Base-by-base conservation (phyloP, 768 basidiomycete genomes). In the Lenzites betulinus region DNA sequence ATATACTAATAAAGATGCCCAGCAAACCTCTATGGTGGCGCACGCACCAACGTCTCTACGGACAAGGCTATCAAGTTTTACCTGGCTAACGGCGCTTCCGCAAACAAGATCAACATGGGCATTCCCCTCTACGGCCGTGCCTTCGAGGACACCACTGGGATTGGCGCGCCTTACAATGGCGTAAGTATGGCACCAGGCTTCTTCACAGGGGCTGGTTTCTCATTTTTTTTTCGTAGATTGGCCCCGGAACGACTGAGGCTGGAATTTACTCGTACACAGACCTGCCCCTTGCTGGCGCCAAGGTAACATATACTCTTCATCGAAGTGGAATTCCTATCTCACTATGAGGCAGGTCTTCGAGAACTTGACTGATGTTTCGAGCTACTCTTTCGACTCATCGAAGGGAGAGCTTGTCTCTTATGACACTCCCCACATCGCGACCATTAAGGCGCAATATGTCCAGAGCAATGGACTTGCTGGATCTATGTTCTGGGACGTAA, bases 81-180 rank as follows among this genome's bases (percentile, higher is more conserved):
- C 68, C 61, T 79, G 12, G 72, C 78, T 7, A 73, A 79, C 22
- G 92, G 91, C 7, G 88, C 91, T 1, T 81, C 83, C 4, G 73
- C 84, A 0, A 70, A 71, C 65, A 92, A 92, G 75, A 82, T 93
- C 42, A 82, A 80, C 41, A 75, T 93, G 71, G 92, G 90, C 52
- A 87, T 93, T 70, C 92, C 92, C 3, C 77, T 92, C 6, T 94
- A 93, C 65, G 92, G 91, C 0, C 85, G 86, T 65, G 85, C 87
- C 1, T 94, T 93, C 68, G 86, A 89, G 67, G 74, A 81, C 22
- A 93, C 91, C 0, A 67, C 70, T 25, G 88, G 88, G 9, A 76
- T 92, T 59, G 89, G 90, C 6, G 75, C 80, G 36, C 71, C 90
- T 7, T 94, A 86, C 76, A 83, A 70, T 30, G 90, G 90, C 18